Conservation (phyloP, 768 basidiomycete genomes). For the Auricularia auricula-judae region DNA sequence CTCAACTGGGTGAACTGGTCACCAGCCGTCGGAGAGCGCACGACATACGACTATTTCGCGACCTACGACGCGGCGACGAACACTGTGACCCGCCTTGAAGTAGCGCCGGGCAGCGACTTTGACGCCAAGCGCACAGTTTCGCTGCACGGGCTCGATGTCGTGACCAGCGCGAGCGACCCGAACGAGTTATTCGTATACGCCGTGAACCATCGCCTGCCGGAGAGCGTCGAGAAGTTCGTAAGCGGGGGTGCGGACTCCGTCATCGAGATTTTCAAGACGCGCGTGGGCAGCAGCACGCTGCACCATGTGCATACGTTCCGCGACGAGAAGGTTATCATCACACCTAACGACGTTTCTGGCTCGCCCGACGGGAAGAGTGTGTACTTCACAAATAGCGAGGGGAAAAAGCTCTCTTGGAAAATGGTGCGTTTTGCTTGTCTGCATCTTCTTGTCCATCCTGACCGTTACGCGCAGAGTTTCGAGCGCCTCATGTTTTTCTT, state of each 20-base stretch:
- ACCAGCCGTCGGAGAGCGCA: conserved; percentile 20
- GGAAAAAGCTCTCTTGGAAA: conserved; percentile 26
- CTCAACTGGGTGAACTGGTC: background rate
- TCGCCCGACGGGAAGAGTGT: conserved; percentile 50
- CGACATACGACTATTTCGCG: conserved; percentile 45
- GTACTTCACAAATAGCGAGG: conserved; percentile 61
- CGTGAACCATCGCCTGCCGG: conserved; percentile 59
- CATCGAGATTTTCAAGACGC: conserved; percentile 60
- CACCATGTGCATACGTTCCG: conserved; percentile 47
- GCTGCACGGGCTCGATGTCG: conserved; percentile 63
- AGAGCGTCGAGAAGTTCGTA: conserved; percentile 16
- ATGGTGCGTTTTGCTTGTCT: background rate
- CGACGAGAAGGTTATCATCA: conserved; percentile 37
- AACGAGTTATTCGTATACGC: conserved; percentile 50
- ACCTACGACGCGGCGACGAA: conserved; percentile 41
- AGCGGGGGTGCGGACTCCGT: conserved; percentile 57
- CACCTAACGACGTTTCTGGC: conserved; percentile 68
- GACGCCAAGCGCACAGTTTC: conserved; percentile 29
- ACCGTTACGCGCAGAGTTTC: background rate
- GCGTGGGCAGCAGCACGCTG: conserved; percentile 30
- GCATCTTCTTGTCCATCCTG: background rate
- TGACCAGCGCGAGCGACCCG: conserved; percentile 37
- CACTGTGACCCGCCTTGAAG: conserved; percentile 33
- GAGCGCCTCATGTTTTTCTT: background rate
- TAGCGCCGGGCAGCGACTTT: conserved; percentile 25